Base-by-base conservation (phyloP, 1,139 yeast species). In the Eremothecium sinecaudum region DNA sequence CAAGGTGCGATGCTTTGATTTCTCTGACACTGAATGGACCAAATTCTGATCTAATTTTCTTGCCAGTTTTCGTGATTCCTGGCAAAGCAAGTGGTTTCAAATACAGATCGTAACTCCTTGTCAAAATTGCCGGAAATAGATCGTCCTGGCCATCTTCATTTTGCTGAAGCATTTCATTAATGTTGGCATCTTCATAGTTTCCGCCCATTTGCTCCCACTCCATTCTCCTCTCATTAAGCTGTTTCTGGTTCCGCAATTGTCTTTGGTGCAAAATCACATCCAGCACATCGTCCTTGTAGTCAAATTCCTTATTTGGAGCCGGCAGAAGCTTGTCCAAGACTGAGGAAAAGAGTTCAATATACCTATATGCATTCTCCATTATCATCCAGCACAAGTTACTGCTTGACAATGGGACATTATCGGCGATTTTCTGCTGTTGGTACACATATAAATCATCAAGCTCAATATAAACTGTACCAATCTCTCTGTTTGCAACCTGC, bases 201-300 rank as follows among this genome's bases (percentile, higher is more conserved):
- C 18, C 31, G 39, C 72, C 71, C 47, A 82, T 93, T 44, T 73
- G 78, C 43, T 75, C 75, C 17, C 50, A 47, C 44, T 56, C 60
- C 38, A 45, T 48, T 17, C 53, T 47, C 37, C 56, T 45, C 18
- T 53, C 59, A 28, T 51, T 41, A 15, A 51, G 37, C 30, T 78
- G 66, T 42, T 87, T 70, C 48, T 74, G 74, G 56, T 90, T 90
- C 50, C 94, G 72, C 56, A 82, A 71, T 49, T 72, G 75, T 56
- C 99, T 73, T 63, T 90, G 97, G 51, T 83, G 87, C 46, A 87
- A 67, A 40, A 92, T 84, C 39, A 90, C 94, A 54, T 92, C 98
- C 48, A 92, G 64, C 8, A 90, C 97, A 47, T 84, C 94, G 55
- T 86, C 96, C 47, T 77, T 76, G 58, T 81, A 83, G 32, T 78